phyloP scores from a whole-genome alignment of 169 alveolate genomes.

The Theileria parva region DNA sequence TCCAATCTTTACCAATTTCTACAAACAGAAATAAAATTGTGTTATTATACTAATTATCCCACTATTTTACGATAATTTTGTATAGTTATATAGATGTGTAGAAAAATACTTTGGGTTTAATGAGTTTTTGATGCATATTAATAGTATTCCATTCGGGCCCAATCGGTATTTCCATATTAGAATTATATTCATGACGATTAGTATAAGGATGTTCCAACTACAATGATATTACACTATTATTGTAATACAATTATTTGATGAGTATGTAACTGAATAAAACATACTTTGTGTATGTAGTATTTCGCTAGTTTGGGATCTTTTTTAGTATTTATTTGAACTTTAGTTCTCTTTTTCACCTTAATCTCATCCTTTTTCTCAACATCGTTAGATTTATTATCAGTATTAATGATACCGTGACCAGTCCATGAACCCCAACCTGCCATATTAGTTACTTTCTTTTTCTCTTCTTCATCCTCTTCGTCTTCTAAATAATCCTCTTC shows the following conservation, averaged over 20 bases:
- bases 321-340: conserved; percentile 43
- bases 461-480: conserved; percentile 38
- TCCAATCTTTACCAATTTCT: conserved; percentile 49
- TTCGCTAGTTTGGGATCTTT: conserved; percentile 52
- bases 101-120: conserved; percentile 82
- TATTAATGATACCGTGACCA: conserved; percentile 33
- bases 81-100: background rate
- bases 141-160: conserved; percentile 86
- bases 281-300: conserved; percentile 56
- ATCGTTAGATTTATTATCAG: background rate
- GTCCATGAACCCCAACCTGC: conserved; percentile 70
- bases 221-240: background rate
- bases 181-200: conserved; percentile 47
- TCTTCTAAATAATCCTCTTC: conserved; percentile 48
- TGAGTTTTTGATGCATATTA: conserved; percentile 71
- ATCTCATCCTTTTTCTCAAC: background rate
- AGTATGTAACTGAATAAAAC: background rate
- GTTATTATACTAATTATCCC: background rate
- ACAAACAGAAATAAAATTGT: background rate
- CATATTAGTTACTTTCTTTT: conserved; percentile 7
- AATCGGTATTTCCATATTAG: conserved; percentile 64
- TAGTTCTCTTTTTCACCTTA: conserved; percentile 10
- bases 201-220: conserved; percentile 64
- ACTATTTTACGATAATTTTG: background rate
- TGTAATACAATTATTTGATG: background rate